These are phyloP conservation scores for Xylaria sp. DNA, from an alignment of 2,329 filamentous ascomycete species.

Conservation along the genomic window DNA sequence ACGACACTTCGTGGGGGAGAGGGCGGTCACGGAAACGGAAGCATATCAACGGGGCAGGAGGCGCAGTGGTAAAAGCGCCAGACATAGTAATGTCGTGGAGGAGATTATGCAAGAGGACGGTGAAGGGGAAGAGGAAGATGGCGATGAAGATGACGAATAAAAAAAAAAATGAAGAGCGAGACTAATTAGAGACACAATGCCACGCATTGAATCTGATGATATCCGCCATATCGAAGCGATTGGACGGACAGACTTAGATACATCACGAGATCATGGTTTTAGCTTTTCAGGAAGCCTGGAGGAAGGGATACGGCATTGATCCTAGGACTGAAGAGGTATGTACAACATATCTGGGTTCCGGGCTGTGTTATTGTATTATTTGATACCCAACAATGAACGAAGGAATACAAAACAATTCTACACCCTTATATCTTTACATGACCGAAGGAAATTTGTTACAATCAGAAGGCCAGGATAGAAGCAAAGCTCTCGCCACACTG, in stretches of 20 bases:
- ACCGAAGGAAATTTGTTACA: neutral
- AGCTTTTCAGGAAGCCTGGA: neutral
- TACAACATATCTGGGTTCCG: neutral
- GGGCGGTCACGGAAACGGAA: constrained; percentile 64
- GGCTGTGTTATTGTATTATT: constrained; percentile 5
- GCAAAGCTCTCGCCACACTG: constrained; percentile 40
- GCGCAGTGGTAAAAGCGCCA: constrained; percentile 48
- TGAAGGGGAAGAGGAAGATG: constrained; percentile 46
- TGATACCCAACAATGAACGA: constrained; percentile 24
- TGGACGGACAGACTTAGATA: neutral
- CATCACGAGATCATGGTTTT: constrained; percentile 3
- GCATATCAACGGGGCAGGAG: constrained; percentile 59
- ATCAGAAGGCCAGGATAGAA: no score
- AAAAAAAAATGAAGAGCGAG: neutral
- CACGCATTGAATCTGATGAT: neutral
- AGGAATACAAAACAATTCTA: neutral
- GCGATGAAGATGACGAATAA: constrained; percentile 46
- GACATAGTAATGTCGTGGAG: constrained; percentile 51
- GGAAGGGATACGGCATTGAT: neutral
- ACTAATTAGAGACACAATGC: neutral
- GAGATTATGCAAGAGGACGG: constrained; percentile 49
- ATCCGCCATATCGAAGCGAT: neutral
- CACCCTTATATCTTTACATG: neutral
- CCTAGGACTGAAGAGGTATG: neutral
- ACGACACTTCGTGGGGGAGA: constrained; percentile 64